Evolutionary conservation across 176 grass and related monocot genomes (phyloP).

Genomic region (Eremochloa ophiuroides): DNA sequence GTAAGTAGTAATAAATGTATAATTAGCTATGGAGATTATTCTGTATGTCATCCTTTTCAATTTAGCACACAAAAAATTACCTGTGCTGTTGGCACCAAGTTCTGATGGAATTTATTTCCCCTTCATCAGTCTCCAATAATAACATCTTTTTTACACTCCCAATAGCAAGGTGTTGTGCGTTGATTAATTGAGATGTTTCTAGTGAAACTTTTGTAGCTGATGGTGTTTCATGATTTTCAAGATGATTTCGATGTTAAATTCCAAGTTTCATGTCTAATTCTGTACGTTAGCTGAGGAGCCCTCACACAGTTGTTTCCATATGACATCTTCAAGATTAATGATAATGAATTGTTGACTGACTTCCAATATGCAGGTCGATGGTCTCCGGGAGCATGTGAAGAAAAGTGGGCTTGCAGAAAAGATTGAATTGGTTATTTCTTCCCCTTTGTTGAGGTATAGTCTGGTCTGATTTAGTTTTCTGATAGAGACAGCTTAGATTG

Average conservation of each 20-base stretch:
- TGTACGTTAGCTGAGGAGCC: background rate
- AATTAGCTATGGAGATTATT: background rate
- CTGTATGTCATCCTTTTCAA: background rate
- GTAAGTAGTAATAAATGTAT: background rate
- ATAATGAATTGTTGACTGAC: background rate
- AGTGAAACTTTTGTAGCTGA: background rate
- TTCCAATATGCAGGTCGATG: conserved; percentile 49
- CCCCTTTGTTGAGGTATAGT: conserved; percentile 56
- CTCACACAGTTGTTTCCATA: background rate
- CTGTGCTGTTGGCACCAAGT: background rate
- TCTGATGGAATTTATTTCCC: background rate
- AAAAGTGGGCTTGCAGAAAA: conserved; percentile 51
- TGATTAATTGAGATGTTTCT: conserved; percentile 1
- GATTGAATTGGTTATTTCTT: conserved; percentile 85
- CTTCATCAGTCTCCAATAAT: background rate
- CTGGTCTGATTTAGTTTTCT: no score
- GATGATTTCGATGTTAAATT: background rate
- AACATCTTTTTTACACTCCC: background rate
- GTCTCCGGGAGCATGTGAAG: conserved; percentile 60
- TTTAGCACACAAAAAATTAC: background rate
- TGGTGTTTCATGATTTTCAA: background rate
- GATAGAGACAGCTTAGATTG: no score
- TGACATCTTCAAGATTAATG: background rate
- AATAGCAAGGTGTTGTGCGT: background rate
- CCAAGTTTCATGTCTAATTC: background rate